A percentile compares a stretch with the other conserved stretches of the same genome.
These are phyloP conservation scores for Aspergillus ibericus DNA, from an alignment of 2,329 filamentous ascomycete species.

Conservation along the genomic window DNA sequence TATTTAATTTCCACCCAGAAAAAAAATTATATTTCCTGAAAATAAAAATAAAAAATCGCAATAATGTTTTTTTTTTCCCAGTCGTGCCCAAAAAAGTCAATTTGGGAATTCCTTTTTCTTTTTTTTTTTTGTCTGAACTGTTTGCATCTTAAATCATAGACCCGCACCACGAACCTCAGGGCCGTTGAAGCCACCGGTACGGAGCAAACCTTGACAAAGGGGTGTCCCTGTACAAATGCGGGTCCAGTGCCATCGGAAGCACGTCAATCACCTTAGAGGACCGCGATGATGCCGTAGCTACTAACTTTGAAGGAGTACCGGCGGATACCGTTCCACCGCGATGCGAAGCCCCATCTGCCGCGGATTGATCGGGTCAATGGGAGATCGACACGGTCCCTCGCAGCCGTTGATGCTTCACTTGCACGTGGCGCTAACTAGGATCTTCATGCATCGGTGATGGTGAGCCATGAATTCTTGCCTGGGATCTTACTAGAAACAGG, in stretches of 20 bases:
- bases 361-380: slow-evolving; percentile 32
- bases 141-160: slow-evolving; percentile 1
- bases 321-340: slow-evolving; percentile 21
- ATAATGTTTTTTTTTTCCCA: not conserved
- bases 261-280: slow-evolving; percentile 10
- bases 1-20: not conserved
- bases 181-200: not conserved
- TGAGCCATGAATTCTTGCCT: not conserved
- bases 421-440: slow-evolving; percentile 42
- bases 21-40: not conserved
- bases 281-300: slow-evolving; percentile 12
- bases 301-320: slow-evolving; percentile 23
- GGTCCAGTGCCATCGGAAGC: slow-evolving; percentile 12
- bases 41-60: not conserved
- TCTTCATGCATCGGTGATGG: slow-evolving; percentile 34
- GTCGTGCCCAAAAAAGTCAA: slow-evolving; percentile 1
- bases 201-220: not conserved
- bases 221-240: slow-evolving; percentile 4
- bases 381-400: slow-evolving; percentile 40
- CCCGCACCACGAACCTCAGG: slow-evolving; percentile 1
- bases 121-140: not conserved
- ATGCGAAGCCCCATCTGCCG: slow-evolving; percentile 20
- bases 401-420: slow-evolving; percentile 39
- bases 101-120: not conserved
- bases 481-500: not conserved